These are phyloP conservation scores for Brassica balearica DNA, from an alignment of 441 rosid species.

Conservation along the genomic window DNA sequence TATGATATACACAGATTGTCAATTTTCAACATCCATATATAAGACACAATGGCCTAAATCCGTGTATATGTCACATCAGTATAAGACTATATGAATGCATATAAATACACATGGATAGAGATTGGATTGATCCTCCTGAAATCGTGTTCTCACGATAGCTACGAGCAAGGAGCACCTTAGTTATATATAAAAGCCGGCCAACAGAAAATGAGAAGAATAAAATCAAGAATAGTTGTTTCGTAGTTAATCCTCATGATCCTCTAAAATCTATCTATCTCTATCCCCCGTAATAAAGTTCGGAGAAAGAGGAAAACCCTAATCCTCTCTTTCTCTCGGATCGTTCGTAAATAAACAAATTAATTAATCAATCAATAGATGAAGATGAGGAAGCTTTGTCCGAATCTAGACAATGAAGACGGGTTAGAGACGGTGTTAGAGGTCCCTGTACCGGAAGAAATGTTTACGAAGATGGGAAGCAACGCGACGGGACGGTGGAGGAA, in stretches of 20 bases:
- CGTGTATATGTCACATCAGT: constrained; percentile 38
- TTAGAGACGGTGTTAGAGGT: constrained; percentile 94
- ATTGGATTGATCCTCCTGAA: constrained; percentile 42
- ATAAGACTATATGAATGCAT: background rate
- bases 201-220: constrained; percentile 24
- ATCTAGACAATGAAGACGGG: constrained; percentile 77
- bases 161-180: constrained; percentile 58
- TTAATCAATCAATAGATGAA: background rate
- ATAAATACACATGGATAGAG: background rate
- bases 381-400: constrained; percentile 91
- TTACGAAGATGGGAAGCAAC: constrained; percentile 76
- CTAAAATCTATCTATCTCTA: constrained; percentile 27
- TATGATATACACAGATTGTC: background rate
- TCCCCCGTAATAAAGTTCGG: constrained; percentile 25
- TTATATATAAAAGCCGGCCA: constrained; percentile 42
- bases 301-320: constrained; percentile 45
- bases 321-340: constrained; percentile 33
- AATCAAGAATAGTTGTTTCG: constrained; percentile 2
- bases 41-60: constrained; percentile 6
- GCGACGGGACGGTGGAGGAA: constrained; percentile 79
- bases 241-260: constrained; percentile 23
- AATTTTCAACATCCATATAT: constrained; percentile 17
- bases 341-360: background rate
- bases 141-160: constrained; percentile 65
- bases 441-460: constrained; percentile 97